These are phyloP conservation scores for Danielia reshetovae DNA, from an alignment of 805 yeast species.

Conservation along the genomic window DNA sequence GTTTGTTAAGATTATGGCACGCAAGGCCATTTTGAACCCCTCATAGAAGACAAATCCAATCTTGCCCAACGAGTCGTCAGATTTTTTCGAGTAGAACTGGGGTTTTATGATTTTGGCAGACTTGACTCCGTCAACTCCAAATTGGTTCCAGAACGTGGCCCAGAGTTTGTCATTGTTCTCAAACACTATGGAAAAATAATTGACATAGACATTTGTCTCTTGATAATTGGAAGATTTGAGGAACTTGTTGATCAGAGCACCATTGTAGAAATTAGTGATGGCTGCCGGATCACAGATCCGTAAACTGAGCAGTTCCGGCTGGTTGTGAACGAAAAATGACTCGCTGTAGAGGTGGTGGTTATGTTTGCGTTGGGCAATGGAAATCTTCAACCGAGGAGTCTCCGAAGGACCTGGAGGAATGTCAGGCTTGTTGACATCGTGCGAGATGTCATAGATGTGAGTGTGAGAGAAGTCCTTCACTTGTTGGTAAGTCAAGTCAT, in stretches of 20 bases:
- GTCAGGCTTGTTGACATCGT: slow-evolving; percentile 5
- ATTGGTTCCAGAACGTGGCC: slow-evolving; percentile 37
- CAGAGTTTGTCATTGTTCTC: slow-evolving; percentile 48
- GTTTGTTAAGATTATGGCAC: slow-evolving; percentile 55
- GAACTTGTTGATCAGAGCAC: slow-evolving; percentile 11
- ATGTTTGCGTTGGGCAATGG: slow-evolving; percentile 37
- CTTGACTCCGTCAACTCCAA: slow-evolving; percentile 29
- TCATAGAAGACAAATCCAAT: slow-evolving; percentile 65
- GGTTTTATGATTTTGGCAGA: slow-evolving; percentile 43
- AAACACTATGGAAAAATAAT: slow-evolving; percentile 53
- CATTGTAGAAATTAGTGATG: not conserved
- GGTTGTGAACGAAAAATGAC: not conserved
- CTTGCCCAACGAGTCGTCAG: slow-evolving; percentile 12
- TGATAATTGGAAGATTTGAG: slow-evolving; percentile 38
- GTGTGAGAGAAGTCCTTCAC: slow-evolving; percentile 35
- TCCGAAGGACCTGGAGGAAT: not conserved
- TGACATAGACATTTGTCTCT: slow-evolving; percentile 72
- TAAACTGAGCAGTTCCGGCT: not conserved
- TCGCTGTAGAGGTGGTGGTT: slow-evolving; percentile 21
- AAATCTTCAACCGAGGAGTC: slow-evolving; percentile 16
- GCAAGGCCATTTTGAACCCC: slow-evolving; percentile 53
- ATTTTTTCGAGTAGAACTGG: slow-evolving; percentile 26
- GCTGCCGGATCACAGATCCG: not conserved
- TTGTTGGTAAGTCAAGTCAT: slow-evolving; percentile 44
- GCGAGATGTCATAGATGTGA: slow-evolving; percentile 24